Conservation (phyloP, 2,329 filamentous ascomycete species). For the Metarhizium guizhouense region DNA sequence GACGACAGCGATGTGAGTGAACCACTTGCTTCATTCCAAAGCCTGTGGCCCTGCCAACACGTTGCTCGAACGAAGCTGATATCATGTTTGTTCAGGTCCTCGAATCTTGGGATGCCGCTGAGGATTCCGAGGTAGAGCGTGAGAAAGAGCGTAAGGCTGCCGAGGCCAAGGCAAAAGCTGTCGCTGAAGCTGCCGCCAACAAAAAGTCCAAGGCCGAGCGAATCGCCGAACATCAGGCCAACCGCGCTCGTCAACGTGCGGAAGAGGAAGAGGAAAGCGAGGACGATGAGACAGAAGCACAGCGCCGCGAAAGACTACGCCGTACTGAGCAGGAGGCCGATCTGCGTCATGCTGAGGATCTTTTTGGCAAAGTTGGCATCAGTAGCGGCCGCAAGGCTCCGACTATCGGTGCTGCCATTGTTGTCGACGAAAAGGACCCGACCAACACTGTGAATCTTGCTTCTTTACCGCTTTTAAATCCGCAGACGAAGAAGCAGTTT, state of each 20-base stretch:
- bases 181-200: conserved; percentile 76
- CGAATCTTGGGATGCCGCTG: conserved; percentile 93
- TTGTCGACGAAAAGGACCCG: conserved; percentile 65
- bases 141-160: conserved; percentile 86
- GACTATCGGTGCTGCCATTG: conserved; percentile 54
- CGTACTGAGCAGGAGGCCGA: conserved; percentile 81
- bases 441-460: conserved; percentile 73
- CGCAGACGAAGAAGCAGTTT: conserved; percentile 80
- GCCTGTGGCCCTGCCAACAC: conserved; percentile 2
- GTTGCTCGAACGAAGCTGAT: conserved; percentile 2
- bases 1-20: conserved; percentile 65
- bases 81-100: conserved; percentile 54
- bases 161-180: conserved; percentile 81
- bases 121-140: conserved; percentile 93
- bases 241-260: conserved; percentile 43
- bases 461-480: conserved; percentile 77
- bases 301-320: conserved; percentile 64
- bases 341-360: conserved; percentile 79
- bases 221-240: conserved; percentile 67
- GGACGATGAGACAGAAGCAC: conserved; percentile 66
- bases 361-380: conserved; percentile 72
- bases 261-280: conserved; percentile 48
- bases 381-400: conserved; percentile 57
- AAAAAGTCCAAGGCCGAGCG: conserved; percentile 87
- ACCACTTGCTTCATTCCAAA: not conserved